Evolutionary conservation across 441 rosid genomes (phyloP).

Genomic region (Bruguiera hainesii): DNA sequence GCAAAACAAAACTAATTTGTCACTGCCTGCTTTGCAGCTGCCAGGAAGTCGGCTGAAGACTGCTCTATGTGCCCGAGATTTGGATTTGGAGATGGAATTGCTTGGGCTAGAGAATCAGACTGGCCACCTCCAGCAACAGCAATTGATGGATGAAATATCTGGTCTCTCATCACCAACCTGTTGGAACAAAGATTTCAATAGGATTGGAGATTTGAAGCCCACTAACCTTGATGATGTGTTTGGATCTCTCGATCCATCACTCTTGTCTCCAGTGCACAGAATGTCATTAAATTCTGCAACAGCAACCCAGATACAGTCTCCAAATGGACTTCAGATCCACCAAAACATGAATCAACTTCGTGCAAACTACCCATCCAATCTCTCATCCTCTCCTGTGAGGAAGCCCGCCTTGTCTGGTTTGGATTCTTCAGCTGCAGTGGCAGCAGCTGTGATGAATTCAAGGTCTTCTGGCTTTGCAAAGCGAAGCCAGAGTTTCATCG

Average conservation of each 20-base stretch:
- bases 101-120: constrained; percentile 41
- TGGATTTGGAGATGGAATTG: constrained; percentile 64
- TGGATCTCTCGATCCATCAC: constrained; percentile 55
- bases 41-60: constrained; percentile 83
- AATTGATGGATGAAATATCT: constrained; percentile 52
- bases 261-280: constrained; percentile 53
- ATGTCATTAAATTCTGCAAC: constrained; percentile 33
- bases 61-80: constrained; percentile 60
- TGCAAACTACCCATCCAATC: constrained; percentile 52
- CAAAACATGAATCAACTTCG: constrained; percentile 64
- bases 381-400: constrained; percentile 47
- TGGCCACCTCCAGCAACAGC: constrained; percentile 37
- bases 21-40: constrained; percentile 78
- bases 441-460: constrained; percentile 83
- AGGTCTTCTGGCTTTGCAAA: constrained; percentile 75
- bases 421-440: constrained; percentile 80
- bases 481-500: constrained; percentile 86
- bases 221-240: constrained; percentile 61
- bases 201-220: constrained; percentile 50
- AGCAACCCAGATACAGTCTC: constrained; percentile 56
- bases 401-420: constrained; percentile 53
- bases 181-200: constrained; percentile 42
- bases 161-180: constrained; percentile 49
- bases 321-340: constrained; percentile 52
- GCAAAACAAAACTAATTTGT: constrained; percentile 68